Evolutionary conservation across 768 basidiomycete species (phyloP).

Genomic region (Podaxis sp.): DNA sequence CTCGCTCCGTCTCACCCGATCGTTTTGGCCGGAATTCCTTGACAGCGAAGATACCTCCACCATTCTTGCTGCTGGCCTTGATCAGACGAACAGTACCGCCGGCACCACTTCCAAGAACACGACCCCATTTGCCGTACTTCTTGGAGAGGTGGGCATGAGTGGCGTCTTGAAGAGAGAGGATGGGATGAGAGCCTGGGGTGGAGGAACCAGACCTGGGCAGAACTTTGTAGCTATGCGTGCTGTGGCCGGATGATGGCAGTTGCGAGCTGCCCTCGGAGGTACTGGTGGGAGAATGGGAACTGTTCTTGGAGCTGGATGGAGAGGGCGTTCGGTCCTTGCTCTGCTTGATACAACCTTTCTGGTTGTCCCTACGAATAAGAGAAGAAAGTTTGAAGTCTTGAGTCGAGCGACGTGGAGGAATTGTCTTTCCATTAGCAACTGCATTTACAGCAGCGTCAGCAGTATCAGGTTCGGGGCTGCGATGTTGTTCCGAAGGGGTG

Average conservation of each 20-base stretch:
- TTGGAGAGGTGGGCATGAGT: conserved; percentile 93
- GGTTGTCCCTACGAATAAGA: conserved; percentile 22
- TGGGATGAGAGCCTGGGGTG: conserved; percentile 28
- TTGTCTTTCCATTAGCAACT: conserved; percentile 26
- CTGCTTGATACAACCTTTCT: conserved; percentile 34
- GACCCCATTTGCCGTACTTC: conserved; percentile 99
- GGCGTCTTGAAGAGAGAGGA: conserved; percentile 72
- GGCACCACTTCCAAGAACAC: conserved; percentile 91
- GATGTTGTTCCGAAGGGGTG: conserved; percentile 19
- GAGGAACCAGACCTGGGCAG: conserved; percentile 25
- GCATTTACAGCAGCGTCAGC: conserved; percentile 16
- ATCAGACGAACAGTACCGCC: conserved; percentile 98
- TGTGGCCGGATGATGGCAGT: conserved; percentile 20
- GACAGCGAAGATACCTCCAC: conserved; percentile 87
- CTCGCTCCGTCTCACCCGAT: conserved; percentile 85
- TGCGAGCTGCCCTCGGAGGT: conserved; percentile 25
- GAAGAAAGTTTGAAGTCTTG: conserved; percentile 29
- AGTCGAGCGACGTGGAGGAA: conserved; percentile 21
- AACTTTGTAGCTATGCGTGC: conserved; percentile 16
- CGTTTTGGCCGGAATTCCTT: conserved; percentile 96
- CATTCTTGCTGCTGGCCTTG: conserved; percentile 79
- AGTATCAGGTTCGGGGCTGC: conserved; percentile 22
- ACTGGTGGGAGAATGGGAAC: conserved; percentile 25
- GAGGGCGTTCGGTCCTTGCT: conserved; percentile 47
- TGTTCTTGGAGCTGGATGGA: conserved; percentile 25